Conservation (phyloP, 495 filamentous ascomycete genomes). For the Podospora bellae-mahoneyi region DNA sequence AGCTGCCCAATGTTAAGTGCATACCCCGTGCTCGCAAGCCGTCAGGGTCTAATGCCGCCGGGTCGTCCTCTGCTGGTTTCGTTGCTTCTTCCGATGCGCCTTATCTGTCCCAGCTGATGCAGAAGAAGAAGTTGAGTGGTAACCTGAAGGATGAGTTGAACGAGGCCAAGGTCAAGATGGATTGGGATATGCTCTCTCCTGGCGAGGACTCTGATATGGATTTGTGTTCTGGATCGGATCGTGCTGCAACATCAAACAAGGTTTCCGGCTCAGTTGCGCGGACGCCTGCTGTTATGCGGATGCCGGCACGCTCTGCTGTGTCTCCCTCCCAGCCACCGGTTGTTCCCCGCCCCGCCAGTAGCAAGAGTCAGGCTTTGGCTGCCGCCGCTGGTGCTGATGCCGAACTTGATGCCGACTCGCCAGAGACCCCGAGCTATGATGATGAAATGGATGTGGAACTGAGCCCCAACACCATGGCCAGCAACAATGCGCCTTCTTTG, state of each 20-base stretch:
- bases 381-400: constrained; percentile 1
- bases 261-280: constrained; percentile 29
- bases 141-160: constrained; percentile 60
- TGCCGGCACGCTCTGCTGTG: constrained; percentile 58
- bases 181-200: constrained; percentile 49
- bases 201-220: constrained; percentile 50
- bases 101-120: constrained; percentile 68
- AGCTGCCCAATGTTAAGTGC: constrained; percentile 42
- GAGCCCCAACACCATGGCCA: constrained; percentile 74
- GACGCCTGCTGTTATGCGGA: constrained; percentile 44
- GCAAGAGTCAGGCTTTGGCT: constrained; percentile 46
- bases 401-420: constrained; percentile 26
- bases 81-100: constrained; percentile 66
- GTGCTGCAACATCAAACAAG: constrained; percentile 23
- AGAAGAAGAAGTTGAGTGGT: constrained; percentile 58
- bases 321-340: constrained; percentile 44
- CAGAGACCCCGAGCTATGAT: constrained; percentile 44
- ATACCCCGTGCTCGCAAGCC: constrained; percentile 33
- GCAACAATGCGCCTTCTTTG: constrained; percentile 77
- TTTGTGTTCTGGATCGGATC: constrained; percentile 22
- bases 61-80: constrained; percentile 40
- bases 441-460: constrained; percentile 60
- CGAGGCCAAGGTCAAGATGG: constrained; percentile 54
- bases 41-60: constrained; percentile 8
- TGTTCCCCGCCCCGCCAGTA: constrained; percentile 51